Evolutionary conservation across 805 yeast genomes (phyloP).

Genomic region (Metschnikowia proteae): DNA sequence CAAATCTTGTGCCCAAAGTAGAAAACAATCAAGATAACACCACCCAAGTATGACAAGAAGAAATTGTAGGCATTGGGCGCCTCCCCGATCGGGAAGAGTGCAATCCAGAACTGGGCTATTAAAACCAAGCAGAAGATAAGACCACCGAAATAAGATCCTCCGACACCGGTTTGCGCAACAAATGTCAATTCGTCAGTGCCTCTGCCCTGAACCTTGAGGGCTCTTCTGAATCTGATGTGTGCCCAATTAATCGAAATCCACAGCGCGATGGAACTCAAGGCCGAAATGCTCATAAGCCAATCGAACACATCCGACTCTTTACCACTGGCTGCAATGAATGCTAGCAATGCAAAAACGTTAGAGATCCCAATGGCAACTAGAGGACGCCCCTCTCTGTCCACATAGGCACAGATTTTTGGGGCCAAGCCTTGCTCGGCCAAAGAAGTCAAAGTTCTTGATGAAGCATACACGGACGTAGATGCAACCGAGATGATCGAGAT

Average conservation of each 20-base stretch:
- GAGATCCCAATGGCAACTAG: conserved; percentile 57
- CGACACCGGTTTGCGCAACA: conserved; percentile 35
- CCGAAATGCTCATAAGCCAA: conserved; percentile 77
- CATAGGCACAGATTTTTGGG: conserved; percentile 58
- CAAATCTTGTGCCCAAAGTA: conserved; percentile 46
- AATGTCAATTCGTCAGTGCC: conserved; percentile 33
- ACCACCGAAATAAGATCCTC: conserved; percentile 35
- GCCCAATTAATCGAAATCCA: conserved; percentile 74
- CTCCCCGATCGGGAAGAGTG: conserved; percentile 38
- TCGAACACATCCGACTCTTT: conserved; percentile 56
- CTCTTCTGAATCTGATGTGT: conserved; percentile 62
- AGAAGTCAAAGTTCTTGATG: conserved; percentile 55
- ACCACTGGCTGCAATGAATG: conserved; percentile 61
- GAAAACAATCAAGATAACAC: conserved; percentile 41
- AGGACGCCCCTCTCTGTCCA: conserved; percentile 79
- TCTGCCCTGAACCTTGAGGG: conserved; percentile 51
- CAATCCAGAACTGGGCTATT: conserved; percentile 43
- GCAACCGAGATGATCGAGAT: conserved; percentile 66
- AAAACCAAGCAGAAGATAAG: conserved; percentile 32
- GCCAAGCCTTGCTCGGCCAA: conserved; percentile 64
- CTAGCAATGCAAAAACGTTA: conserved; percentile 52
- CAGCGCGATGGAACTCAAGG: conserved; percentile 71
- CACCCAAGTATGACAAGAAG: conserved; percentile 46
- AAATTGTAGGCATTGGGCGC: conserved; percentile 33
- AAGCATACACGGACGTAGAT: conserved; percentile 66